Percentiles rank a stretch among this genome's conserved stretches.
Evolutionary conservation across 495 filamentous ascomycete genomes (phyloP).

Genomic region (Staphylotrichum longicolle): DNA sequence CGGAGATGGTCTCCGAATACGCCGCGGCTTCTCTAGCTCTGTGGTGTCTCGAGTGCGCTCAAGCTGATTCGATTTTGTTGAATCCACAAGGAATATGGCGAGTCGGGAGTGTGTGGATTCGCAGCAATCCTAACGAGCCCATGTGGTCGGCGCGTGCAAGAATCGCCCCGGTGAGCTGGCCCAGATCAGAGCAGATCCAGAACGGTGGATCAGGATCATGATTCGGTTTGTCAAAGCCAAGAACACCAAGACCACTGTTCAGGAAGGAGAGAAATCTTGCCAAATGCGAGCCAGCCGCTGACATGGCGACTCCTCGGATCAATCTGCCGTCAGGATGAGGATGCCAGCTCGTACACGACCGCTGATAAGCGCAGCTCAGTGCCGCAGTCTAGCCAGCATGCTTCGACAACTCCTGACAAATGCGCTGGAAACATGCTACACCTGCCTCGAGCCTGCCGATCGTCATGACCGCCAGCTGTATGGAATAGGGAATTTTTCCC

Average conservation of each 20-base stretch:
- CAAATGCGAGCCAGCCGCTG: neutral
- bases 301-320: conserved; percentile 7
- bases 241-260: conserved; percentile 5
- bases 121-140: no score
- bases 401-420: neutral
- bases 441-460: no score
- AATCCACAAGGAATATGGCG: no score
- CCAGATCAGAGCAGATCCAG: neutral
- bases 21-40: no score
- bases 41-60: no score
- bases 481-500: neutral
- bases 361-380: neutral
- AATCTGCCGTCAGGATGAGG: neutral
- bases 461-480: neutral
- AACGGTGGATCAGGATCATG: neutral
- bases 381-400: neutral
- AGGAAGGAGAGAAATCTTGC: conserved; percentile 11
- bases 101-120: no score
- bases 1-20: no score
- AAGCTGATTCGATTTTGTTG: no score
- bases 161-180: no score
- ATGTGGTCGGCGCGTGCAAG: no score
- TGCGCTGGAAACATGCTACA: neutral
- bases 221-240: conserved; percentile 15
- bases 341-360: neutral